Evolutionary conservation across 2,329 filamentous ascomycete genomes (phyloP).

Genomic region (Aspergillus hiratsukae): DNA sequence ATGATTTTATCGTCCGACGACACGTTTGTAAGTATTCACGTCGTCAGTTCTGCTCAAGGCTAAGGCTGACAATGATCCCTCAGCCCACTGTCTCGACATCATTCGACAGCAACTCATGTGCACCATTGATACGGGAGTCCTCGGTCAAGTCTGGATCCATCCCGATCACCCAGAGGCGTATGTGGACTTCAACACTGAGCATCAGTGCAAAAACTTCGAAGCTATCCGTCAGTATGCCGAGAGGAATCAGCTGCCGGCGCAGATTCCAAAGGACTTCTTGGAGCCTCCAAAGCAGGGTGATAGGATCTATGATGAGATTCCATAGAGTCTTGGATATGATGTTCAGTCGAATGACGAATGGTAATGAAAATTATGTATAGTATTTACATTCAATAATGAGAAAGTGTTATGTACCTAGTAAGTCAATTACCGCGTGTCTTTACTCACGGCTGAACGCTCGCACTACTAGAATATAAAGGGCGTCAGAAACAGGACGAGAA

Average conservation of each 20-base stretch:
- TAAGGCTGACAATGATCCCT: background rate
- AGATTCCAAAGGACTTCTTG: conserved; percentile 41
- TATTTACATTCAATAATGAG: background rate
- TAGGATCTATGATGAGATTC: conserved; percentile 20
- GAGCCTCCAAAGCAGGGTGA: conserved; percentile 29
- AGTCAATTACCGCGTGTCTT: no score
- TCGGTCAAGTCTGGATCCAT: conserved; percentile 58
- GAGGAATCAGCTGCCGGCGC: conserved; percentile 45
- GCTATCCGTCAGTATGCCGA: conserved; percentile 52
- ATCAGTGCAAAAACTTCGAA: conserved; percentile 57
- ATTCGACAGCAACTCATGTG: conserved; percentile 62
- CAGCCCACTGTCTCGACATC: conserved; percentile 58
- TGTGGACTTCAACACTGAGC: conserved; percentile 59
- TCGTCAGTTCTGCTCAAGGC: background rate
- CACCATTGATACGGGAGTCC: conserved; percentile 55
- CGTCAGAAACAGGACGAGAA: background rate
- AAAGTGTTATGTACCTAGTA: background rate
- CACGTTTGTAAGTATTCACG: conserved; percentile 52
- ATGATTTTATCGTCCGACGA: conserved; percentile 50
- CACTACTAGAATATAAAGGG: background rate
- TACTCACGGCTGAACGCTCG: no score
- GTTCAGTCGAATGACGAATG: no score
- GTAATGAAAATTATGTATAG: background rate
- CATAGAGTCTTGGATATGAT: conserved; percentile 3
- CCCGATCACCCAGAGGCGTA: conserved; percentile 47